A percentile compares a stretch with the other conserved stretches of the same genome.
These are phyloP conservation scores for Turritis glabra DNA, from an alignment of 345 rosid genomes.

Conservation along the genomic window DNA sequence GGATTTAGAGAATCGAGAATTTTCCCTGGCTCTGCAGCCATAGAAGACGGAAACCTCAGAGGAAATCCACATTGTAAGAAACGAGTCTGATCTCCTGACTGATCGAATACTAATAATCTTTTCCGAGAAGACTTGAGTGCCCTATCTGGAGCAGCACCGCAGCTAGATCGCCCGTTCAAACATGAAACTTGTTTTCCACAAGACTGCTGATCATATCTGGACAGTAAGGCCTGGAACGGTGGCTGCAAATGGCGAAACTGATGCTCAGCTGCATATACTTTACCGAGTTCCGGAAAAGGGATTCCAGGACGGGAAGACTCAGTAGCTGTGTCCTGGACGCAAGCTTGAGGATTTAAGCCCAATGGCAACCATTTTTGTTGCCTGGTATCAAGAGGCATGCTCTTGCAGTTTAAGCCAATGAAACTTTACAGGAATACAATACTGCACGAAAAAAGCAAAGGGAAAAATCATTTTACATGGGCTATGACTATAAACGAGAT, in stretches of 20 bases:
- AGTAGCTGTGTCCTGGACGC: constrained; percentile 45
- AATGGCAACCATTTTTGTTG: constrained; percentile 51
- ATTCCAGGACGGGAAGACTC: constrained; percentile 35
- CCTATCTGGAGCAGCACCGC: constrained; percentile 28
- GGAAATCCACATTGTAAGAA: constrained; percentile 45
- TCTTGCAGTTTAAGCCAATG: constrained; percentile 49
- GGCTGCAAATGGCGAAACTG: constrained; percentile 46
- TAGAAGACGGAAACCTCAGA: constrained; percentile 34
- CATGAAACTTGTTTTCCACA: constrained; percentile 35
- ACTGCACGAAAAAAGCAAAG: constrained; percentile 26
- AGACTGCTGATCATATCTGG: constrained; percentile 30
- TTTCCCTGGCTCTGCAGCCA: constrained; percentile 31
- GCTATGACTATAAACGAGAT: constrained; percentile 51
- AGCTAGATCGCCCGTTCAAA: constrained; percentile 28
- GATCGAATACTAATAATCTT: constrained; percentile 65
- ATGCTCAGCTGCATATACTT: constrained; percentile 41
- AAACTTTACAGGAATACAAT: constrained; percentile 35
- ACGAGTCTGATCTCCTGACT: constrained; percentile 62
- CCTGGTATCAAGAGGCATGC: constrained; percentile 45
- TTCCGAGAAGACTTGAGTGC: constrained; percentile 40
- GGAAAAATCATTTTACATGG: constrained; percentile 39
- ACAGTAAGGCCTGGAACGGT: constrained; percentile 39
- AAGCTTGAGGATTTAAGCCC: constrained; percentile 37
- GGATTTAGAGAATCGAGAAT: constrained; percentile 24
- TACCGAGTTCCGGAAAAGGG: constrained; percentile 42